Conservation (phyloP, 352 stramenopile species). For the Pythium dissotocum region DNA sequence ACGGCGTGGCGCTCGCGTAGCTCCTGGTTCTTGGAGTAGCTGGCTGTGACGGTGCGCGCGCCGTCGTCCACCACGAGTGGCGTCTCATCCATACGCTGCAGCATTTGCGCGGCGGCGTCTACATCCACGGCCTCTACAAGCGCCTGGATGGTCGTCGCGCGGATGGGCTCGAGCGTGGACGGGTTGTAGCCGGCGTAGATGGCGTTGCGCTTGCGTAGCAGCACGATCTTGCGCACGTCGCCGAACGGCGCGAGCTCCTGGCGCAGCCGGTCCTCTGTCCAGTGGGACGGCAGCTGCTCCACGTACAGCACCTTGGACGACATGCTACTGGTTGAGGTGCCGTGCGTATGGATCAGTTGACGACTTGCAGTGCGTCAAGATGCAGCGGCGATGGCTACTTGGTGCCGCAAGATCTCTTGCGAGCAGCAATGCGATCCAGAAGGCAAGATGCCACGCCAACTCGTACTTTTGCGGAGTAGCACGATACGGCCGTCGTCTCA, state of each 20-base stretch:
- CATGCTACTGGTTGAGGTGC: conserved; percentile 9
- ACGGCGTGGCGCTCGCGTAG: conserved; percentile 38
- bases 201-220: conserved; percentile 56
- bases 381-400: background rate
- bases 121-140: conserved; percentile 45
- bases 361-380: background rate
- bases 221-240: conserved; percentile 40
- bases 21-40: conserved; percentile 69
- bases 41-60: conserved; percentile 27
- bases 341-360: background rate
- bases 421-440: conserved; percentile 24
- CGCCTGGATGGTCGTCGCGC: conserved; percentile 43
- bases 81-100: conserved; percentile 28
- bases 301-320: conserved; percentile 59
- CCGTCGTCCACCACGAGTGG: conserved; percentile 32
- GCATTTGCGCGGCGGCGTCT: conserved; percentile 31
- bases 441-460: conserved; percentile 17
- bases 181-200: conserved; percentile 47
- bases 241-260: conserved; percentile 31
- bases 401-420: conserved; percentile 20
- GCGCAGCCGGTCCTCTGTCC: conserved; percentile 43
- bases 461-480: conserved; percentile 7
- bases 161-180: conserved; percentile 33
- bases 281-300: conserved; percentile 46
- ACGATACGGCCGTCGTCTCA: background rate